Percentiles rank a stretch among this genome's conserved stretches.
phyloP scores from a whole-genome alignment of 768 basidiomycete genomes.

The Naganishia antarctica region DNA sequence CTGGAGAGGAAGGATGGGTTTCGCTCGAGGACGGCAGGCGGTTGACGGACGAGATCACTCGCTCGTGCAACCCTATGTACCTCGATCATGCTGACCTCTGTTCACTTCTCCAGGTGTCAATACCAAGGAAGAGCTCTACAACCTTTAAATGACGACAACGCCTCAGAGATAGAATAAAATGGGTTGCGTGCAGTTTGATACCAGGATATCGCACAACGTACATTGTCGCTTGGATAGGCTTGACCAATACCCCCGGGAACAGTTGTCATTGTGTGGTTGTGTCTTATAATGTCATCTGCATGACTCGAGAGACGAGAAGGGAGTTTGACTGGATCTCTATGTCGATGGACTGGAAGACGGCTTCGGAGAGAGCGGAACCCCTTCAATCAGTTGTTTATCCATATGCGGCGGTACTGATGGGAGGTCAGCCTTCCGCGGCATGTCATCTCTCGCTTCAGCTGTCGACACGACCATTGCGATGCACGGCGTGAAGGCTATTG shows the following conservation, averaged over 20 bases:
- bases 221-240: not conserved
- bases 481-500: no score
- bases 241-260: not conserved
- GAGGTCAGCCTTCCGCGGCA: no score
- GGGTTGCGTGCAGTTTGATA: conserved; percentile 10
- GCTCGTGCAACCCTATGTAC: not conserved
- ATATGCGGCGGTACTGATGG: no score
- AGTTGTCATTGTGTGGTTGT: conserved; percentile 19
- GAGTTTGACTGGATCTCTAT: not conserved
- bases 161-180: conserved; percentile 10
- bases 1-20: not conserved
- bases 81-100: conserved; percentile 1
- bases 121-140: conserved; percentile 64
- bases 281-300: conserved; percentile 21
- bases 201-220: conserved; percentile 3
- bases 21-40: no score
- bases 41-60: no score
- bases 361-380: no score
- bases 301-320: not conserved
- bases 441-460: no score
- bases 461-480: no score
- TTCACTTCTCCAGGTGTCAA: conserved; percentile 53
- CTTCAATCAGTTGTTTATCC: no score
- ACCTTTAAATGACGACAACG: conserved; percentile 47
- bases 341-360: not conserved